These are phyloP conservation scores for Batkoa obscura DNA, from an alignment of 371 early-diverging fungal genomes.

Conservation along the genomic window DNA sequence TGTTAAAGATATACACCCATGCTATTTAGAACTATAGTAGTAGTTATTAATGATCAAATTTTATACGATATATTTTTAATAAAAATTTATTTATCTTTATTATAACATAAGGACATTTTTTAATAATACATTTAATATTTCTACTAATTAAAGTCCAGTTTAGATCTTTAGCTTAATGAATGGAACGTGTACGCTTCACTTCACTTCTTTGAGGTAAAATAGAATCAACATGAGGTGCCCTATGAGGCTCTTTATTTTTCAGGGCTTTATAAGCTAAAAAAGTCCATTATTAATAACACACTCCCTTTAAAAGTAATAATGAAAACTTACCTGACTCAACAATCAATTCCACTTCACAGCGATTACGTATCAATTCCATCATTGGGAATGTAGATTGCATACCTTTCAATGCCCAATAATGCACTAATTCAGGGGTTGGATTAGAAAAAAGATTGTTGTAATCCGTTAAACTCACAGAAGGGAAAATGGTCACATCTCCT, in stretches of 20 bases:
- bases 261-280: background rate
- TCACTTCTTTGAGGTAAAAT: background rate
- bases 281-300: background rate
- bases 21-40: too few species aligned
- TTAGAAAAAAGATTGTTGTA: constrained; percentile 51
- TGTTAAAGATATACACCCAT: too few species aligned
- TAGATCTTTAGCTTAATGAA: background rate
- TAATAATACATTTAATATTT: too few species aligned
- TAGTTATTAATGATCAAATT: too few species aligned
- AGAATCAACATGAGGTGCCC: background rate
- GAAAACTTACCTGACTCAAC: constrained; percentile 23
- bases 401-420: constrained; percentile 66
- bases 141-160: too few species aligned
- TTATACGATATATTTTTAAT: too few species aligned
- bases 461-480: constrained; percentile 30
- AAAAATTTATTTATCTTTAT: too few species aligned
- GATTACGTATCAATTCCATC: constrained; percentile 40
- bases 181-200: constrained; percentile 5
- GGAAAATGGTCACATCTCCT: constrained; percentile 44
- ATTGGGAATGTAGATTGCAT: constrained; percentile 70
- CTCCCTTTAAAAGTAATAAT: background rate
- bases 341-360: constrained; percentile 56
- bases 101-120: too few species aligned
- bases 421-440: constrained; percentile 42
- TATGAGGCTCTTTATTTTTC: background rate